Base-by-base conservation (phyloP, 768 basidiomycete genomes). In the Amanita rubescens region DNA sequence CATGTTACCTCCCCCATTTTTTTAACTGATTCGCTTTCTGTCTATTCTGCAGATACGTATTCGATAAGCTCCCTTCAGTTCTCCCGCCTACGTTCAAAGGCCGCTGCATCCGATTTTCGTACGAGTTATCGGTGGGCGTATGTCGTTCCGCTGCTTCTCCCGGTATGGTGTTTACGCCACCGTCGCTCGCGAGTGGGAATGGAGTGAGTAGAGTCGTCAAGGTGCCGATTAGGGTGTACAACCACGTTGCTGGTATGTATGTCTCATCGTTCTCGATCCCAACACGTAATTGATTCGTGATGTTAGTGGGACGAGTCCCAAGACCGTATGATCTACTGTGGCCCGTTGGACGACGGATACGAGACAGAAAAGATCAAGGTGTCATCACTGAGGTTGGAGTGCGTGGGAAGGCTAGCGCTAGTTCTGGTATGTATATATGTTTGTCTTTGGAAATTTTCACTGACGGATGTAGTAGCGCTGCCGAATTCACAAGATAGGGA, bases 21-120 rank as follows among this genome's bases (percentile, higher is more conserved):
- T 30, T 55, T 46, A 46, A 38, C 43, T 25, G 9, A 37, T 37
- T 8, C 49, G 47, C 39, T 35, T 43, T n/a, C n/a, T n/a, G n/a
- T n/a, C n/a, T n/a, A n/a, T n/a, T 37, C 5, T 57, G 43, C 63
- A 97, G 94, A 89, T 66, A 84, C 84, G 1, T 98, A 96, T 66
- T 79, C 79, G 1, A 69, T 94, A 68, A 71, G 0, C 71, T 99
- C 1, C 95, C 96, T 0, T 74, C 80, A 10, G 80, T 81, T 53
- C 72, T 98, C 0, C 96, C 96, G 1, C 96, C 96, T 0, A 92
- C 94, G 0, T 96, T 90, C 70, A 79, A 81, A 43, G 95, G 96
- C 2, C 84, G 87, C 41, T 77, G 85, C 3, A 74, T 97, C 55
- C 78, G 75, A 61, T 94, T 99, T 64, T 86, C 87, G 3, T 98